Evolutionary conservation across 2,329 filamentous ascomycete genomes (phyloP), one percentile per base, ranked within the genome.

Genomic region (Didymella glomerata): DNA sequence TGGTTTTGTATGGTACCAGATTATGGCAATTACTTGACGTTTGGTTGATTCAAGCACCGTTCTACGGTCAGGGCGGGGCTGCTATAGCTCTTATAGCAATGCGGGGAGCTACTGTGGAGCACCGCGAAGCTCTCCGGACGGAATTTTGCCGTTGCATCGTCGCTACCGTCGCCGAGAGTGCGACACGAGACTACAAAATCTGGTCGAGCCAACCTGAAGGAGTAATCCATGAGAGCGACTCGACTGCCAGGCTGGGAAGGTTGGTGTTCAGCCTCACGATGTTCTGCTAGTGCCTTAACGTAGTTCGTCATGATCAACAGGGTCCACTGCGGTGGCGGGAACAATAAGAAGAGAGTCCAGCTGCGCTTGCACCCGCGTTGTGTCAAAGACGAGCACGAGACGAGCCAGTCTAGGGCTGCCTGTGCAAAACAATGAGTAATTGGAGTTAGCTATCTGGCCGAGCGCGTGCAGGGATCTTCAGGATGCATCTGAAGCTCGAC

Each of bases 1-100:
- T 79, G 36, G 32, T 74, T 65, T 13, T 40, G 13, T 24, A 14
- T 14, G 20, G 38, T 11, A 14, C 7, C 4, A 24, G 18, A 14
- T 2, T 22, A 41, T 24, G 9, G 42, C 22, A 7, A n/a, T 20
- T 36, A 7, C n/a, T 8, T 52, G 27, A 41, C 32, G 34, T 22
- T 46, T 3, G 16, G 44, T 30, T 25, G 10, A 38, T 40, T 25
- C 22, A n/a, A 27, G 13, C n/a, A 25, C n/a, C 24, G 22, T 45
- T 53, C 44, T 45, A 30, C 22, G 34, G 44, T 45, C 11, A 52
- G 16, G 44, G 54, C 32, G 54, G 54, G 58, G 58, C 49, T 47
- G 38, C 22, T 24, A 18, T 47, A 57, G 34, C 44, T 57, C 49
- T 61, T 61, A 61, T 46, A 27, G 45, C 58, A 50, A 53, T 57